phyloP scores from a whole-genome alignment of 2,329 filamentous ascomycete species.

The Alternaria novae-zelandiae region DNA sequence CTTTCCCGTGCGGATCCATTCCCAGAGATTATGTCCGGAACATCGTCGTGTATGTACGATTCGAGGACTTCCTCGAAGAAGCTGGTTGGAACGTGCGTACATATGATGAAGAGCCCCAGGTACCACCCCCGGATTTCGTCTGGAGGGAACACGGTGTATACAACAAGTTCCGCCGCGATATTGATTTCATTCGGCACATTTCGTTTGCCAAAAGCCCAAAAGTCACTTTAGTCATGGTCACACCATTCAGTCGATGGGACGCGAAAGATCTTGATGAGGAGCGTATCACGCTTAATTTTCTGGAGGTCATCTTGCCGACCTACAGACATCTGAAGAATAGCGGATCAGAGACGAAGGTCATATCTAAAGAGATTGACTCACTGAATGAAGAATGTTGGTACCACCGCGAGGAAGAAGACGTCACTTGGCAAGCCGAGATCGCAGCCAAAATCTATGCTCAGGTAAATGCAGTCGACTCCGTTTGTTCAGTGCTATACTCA shows the following conservation, averaged over 20 bases:
- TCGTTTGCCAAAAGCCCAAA: no score
- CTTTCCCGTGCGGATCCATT: not conserved
- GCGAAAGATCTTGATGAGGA: not conserved
- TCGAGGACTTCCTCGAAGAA: not conserved
- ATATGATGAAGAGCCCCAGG: no score
- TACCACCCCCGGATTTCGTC: not conserved
- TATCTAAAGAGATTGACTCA: not conserved
- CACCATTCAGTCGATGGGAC: not conserved
- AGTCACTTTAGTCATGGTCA: not conserved
- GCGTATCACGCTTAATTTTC: not conserved
- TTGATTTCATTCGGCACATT: not conserved
- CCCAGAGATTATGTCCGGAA: not conserved
- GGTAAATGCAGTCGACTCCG: not conserved
- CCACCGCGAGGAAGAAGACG: not conserved
- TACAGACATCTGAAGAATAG: not conserved
- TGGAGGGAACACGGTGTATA: not conserved
- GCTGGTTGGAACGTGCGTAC: not conserved
- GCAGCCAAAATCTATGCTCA: not conserved
- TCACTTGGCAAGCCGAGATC: not conserved
- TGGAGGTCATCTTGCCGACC: not conserved
- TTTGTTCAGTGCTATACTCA: not conserved
- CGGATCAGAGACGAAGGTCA: not conserved
- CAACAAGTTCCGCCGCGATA: not conserved
- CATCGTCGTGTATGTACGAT: not conserved
- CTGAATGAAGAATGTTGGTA: no score